Evolutionary conservation across 768 basidiomycete genomes (phyloP).

Genomic region (Boletus rubroflammeus): DNA sequence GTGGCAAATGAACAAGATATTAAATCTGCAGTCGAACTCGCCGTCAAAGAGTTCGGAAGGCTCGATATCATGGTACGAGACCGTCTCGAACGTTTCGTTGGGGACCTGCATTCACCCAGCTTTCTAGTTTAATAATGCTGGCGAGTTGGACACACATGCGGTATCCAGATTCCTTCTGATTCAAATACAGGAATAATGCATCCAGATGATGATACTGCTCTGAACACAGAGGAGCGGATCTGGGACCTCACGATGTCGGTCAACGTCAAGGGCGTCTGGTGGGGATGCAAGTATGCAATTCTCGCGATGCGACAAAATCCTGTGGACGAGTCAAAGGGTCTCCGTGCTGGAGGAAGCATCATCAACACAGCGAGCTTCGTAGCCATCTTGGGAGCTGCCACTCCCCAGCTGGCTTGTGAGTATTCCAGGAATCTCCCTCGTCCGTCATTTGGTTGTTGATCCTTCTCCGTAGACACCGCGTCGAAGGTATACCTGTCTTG

Average conservation of each 20-base stretch:
- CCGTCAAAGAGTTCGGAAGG: conserved; percentile 85
- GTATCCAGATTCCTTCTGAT: not conserved
- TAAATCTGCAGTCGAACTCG: conserved; percentile 73
- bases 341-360: conserved; percentile 83
- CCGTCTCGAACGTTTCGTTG: not conserved
- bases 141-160: conserved; percentile 33
- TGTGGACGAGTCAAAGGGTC: conserved; percentile 72
- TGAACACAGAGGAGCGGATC: conserved; percentile 94
- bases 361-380: conserved; percentile 99
- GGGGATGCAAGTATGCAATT: conserved; percentile 97
- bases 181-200: conserved; percentile 87
- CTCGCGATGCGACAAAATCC: conserved; percentile 94
- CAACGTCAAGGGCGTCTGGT: conserved; percentile 99
- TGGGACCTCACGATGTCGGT: conserved; percentile 94
- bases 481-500: conserved; percentile 62
- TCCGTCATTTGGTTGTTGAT: conserved; percentile 1
- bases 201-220: conserved; percentile 86
- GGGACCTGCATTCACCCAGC: not conserved
- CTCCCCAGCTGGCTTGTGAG: conserved; percentile 94
- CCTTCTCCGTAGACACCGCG: conserved; percentile 68
- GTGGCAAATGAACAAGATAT: conserved; percentile 87
- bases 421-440: not conserved
- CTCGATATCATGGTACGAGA: conserved; percentile 85
- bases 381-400: conserved; percentile 92
- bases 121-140: conserved; percentile 88